phyloP scores from a whole-genome alignment of 768 basidiomycete species.

The Daedaleopsis sinensis region DNA sequence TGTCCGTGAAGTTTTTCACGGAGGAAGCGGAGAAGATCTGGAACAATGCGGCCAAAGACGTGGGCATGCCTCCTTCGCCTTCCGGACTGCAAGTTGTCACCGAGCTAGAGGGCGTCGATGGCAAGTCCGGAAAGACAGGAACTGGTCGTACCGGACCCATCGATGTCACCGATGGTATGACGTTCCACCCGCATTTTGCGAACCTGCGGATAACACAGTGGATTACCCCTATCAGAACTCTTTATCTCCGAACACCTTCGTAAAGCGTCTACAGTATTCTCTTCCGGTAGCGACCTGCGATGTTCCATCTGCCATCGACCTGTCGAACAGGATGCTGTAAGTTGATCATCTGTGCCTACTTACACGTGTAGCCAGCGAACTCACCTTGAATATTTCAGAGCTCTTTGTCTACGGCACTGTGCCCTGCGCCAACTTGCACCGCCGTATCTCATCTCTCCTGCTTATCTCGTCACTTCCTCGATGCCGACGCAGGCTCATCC shows the following conservation, averaged over 20 bases:
- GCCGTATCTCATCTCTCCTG: conserved; percentile 62
- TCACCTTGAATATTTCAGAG: conserved; percentile 40
- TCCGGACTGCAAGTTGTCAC: conserved; percentile 50
- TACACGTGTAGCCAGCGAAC: neutral
- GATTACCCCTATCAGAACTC: conserved; percentile 35
- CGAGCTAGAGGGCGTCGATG: conserved; percentile 74
- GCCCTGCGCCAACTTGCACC: conserved; percentile 51
- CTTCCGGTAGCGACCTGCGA: conserved; percentile 34
- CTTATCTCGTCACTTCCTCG: conserved; percentile 51
- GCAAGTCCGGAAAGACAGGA: conserved; percentile 55
- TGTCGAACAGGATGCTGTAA: conserved; percentile 47
- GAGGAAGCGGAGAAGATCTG: conserved; percentile 60
- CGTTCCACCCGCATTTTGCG: conserved; percentile 11
- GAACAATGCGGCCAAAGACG: conserved; percentile 37
- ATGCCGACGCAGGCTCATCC: conserved; percentile 13
- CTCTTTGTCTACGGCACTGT: conserved; percentile 53
- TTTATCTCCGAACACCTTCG: conserved; percentile 53
- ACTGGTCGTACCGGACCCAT: conserved; percentile 61
- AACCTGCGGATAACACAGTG: conserved; percentile 8
- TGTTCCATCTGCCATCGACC: conserved; percentile 53
- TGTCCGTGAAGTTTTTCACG: conserved; percentile 78
- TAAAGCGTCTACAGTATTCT: conserved; percentile 49
- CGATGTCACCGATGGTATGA: conserved; percentile 56
- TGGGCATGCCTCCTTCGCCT: conserved; percentile 44
- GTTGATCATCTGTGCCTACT: conserved; percentile 23